phyloP scores from a whole-genome alignment of 139 green algal genomes.

The Chlamydomonas incerta region DNA sequence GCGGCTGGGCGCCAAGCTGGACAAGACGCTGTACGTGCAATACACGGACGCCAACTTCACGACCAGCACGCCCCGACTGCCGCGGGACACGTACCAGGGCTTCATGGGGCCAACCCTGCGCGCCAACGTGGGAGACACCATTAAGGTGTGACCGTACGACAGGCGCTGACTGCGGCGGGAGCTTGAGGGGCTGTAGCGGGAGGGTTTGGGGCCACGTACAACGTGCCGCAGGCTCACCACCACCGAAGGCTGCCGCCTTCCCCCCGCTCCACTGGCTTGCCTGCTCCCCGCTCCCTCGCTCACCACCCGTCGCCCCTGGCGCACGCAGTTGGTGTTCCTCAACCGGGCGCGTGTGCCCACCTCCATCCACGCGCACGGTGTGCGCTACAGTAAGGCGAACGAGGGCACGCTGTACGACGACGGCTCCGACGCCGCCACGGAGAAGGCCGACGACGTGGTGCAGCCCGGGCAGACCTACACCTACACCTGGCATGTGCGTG shows the following conservation, averaged over 20 bases:
- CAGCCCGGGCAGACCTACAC: slow-evolving; percentile 25
- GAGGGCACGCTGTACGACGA: slow-evolving; percentile 78
- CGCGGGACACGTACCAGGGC: slow-evolving; percentile 68
- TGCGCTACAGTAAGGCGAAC: slow-evolving; percentile 75
- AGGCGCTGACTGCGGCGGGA: no score
- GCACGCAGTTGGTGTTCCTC: slow-evolving; percentile 24
- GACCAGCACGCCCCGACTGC: background rate
- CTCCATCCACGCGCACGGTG: slow-evolving; percentile 75
- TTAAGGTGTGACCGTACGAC: slow-evolving; percentile 43
- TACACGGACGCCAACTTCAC: slow-evolving; percentile 83
- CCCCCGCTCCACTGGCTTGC: no score
- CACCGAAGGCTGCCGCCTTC: no score
- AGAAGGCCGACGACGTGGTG: slow-evolving; percentile 52
- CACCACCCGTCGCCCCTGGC: no score
- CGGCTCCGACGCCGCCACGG: slow-evolving; percentile 30
- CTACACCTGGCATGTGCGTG: slow-evolving; percentile 60
- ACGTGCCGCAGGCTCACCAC: no score
- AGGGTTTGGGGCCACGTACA: no score
- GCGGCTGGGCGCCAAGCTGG: background rate
- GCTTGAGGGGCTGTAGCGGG: no score
- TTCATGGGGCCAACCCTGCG: slow-evolving; percentile 73
- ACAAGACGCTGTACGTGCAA: slow-evolving; percentile 57
- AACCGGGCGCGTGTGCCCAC: background rate
- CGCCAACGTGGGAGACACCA: slow-evolving; percentile 72
- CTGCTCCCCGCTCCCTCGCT: background rate